Conservation (phyloP, 2,329 filamentous ascomycete species). For the Clonostachys byssicola region DNA sequence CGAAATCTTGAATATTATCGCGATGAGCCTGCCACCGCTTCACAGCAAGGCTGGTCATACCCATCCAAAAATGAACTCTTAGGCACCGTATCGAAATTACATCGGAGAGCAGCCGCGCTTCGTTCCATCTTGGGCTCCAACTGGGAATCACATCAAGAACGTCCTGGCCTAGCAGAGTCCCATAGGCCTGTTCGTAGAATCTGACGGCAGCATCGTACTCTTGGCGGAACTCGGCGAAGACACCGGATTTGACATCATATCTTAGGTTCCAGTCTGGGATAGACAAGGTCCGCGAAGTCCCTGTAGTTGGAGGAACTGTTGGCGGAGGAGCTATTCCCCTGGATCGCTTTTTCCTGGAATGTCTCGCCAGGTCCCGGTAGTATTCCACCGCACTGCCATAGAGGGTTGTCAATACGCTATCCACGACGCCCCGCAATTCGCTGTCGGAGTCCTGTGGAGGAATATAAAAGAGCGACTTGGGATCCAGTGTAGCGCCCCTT, state of each 20-base stretch:
- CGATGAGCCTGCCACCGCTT: slow-evolving; percentile 78
- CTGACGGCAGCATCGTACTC: slow-evolving; percentile 85
- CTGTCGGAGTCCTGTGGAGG: slow-evolving; percentile 66
- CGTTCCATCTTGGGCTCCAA: slow-evolving; percentile 88
- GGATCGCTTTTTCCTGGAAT: slow-evolving; percentile 82
- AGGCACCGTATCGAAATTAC: slow-evolving; percentile 75
- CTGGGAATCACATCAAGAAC: slow-evolving; percentile 84
- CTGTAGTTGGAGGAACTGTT: slow-evolving; percentile 75
- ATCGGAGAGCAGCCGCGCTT: slow-evolving; percentile 86
- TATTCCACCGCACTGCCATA: slow-evolving; percentile 80
- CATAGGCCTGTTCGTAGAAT: slow-evolving; percentile 84
- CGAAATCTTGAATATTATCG: slow-evolving; percentile 67
- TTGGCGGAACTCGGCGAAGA: slow-evolving; percentile 89
- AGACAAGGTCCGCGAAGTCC: slow-evolving; percentile 82
- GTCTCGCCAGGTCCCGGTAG: slow-evolving; percentile 91
- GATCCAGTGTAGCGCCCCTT: slow-evolving; percentile 73
- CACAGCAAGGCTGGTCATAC: slow-evolving; percentile 74
- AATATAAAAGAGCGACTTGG: slow-evolving; percentile 82
- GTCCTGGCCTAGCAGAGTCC: slow-evolving; percentile 75
- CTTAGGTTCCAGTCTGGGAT: slow-evolving; percentile 86
- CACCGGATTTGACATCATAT: slow-evolving; percentile 89
- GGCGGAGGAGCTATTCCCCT: slow-evolving; percentile 75
- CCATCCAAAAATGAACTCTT: slow-evolving; percentile 77
- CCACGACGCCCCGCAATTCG: slow-evolving; percentile 70
- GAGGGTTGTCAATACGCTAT: slow-evolving; percentile 67